These are phyloP conservation scores for Phylloboletellus chloephorus DNA, from an alignment of 1,284 basidiomycete genomes.

Conservation along the genomic window DNA sequence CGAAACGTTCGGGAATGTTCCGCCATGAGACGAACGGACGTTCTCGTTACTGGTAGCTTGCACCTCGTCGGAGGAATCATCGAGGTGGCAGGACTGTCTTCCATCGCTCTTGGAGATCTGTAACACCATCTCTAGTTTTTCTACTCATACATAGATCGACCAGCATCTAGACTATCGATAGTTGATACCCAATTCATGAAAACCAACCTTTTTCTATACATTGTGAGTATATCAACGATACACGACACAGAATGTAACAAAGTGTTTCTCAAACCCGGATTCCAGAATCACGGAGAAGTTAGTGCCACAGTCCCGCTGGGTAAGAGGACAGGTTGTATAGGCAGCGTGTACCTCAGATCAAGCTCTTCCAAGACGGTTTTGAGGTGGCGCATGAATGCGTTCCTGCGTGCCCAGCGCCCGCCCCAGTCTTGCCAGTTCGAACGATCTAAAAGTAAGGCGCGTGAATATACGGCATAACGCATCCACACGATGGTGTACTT, in stretches of 20 bases:
- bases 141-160: slow-evolving; percentile 8
- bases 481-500: slow-evolving; percentile 29
- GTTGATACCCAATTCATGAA: slow-evolving; percentile 12
- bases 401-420: slow-evolving; percentile 67
- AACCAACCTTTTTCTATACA: too few relatives aligned
- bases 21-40: slow-evolving; percentile 40
- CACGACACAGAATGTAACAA: not conserved
- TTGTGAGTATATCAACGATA: not conserved
- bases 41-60: slow-evolving; percentile 88
- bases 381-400: slow-evolving; percentile 65
- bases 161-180: slow-evolving; percentile 6
- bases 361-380: slow-evolving; percentile 68
- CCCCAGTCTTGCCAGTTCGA: slow-evolving; percentile 88
- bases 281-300: slow-evolving; percentile 1
- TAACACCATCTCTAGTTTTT: slow-evolving; percentile 1
- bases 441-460: slow-evolving; percentile 43
- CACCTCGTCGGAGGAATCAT: slow-evolving; percentile 95
- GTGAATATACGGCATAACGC: slow-evolving; percentile 12
- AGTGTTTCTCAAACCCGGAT: not conserved
- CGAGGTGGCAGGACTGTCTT: slow-evolving; percentile 77
- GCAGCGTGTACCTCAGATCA: slow-evolving; percentile 64
- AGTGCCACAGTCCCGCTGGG: slow-evolving; percentile 28
- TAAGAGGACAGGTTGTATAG: slow-evolving; percentile 64
- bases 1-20: slow-evolving; percentile 47
- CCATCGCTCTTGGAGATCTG: slow-evolving; percentile 45